phyloP scores from a whole-genome alignment of 352 stramenopile genomes.

The Pseudoperonospora humuli region DNA sequence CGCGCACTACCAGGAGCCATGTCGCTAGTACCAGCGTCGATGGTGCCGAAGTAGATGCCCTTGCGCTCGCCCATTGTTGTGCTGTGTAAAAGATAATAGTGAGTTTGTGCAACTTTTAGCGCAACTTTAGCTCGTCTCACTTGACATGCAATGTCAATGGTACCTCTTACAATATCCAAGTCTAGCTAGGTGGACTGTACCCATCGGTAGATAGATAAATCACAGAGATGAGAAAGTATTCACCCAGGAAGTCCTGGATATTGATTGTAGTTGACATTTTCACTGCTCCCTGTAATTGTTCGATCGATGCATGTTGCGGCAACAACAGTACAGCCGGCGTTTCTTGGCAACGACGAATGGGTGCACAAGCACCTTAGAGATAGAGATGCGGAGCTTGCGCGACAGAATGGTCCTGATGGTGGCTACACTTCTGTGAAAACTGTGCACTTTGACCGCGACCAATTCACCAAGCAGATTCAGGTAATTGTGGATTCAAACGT shows the following conservation, averaged over 20 bases:
- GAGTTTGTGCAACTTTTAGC: no score
- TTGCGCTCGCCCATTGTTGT: constrained; percentile 56
- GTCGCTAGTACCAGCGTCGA: constrained; percentile 29
- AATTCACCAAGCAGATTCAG: constrained; percentile 54
- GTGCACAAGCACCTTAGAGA: constrained; percentile 30
- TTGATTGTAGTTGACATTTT: neutral
- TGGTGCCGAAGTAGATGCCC: constrained; percentile 79
- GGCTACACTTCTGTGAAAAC: constrained; percentile 23
- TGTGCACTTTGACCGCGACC: constrained; percentile 47
- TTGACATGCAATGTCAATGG: no score
- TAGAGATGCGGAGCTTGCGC: constrained; percentile 29
- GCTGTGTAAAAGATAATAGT: no score
- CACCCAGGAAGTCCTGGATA: no score
- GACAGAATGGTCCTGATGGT: constrained; percentile 25
- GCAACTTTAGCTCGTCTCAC: no score
- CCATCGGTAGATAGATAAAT: no score
- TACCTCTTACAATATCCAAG: no score
- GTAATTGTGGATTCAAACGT: no score
- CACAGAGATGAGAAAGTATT: no score
- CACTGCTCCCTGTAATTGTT: neutral
- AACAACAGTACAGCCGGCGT: constrained; percentile 8
- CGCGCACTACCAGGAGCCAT: constrained; percentile 42
- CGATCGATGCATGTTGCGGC: neutral
- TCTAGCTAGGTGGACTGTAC: no score
- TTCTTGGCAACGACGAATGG: constrained; percentile 54